These are phyloP conservation scores for Cordyceps fumosorosea DNA, from an alignment of 2,329 filamentous ascomycete species.

Conservation along the genomic window DNA sequence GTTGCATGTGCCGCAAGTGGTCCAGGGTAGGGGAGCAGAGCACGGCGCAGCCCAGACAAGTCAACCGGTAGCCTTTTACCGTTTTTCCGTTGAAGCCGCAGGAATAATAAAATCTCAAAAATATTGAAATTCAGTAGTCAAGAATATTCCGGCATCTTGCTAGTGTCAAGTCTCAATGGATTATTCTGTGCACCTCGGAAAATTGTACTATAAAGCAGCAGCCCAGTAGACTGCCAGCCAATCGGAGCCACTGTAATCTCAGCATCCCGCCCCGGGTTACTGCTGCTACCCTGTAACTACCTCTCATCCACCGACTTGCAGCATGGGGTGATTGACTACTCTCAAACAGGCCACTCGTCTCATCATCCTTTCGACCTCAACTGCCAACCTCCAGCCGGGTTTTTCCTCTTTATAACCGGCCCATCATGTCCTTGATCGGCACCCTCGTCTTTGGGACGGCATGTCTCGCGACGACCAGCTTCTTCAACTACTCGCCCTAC, in stretches of 20 bases:
- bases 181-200: too few species aligned
- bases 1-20: too few species aligned
- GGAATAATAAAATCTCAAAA: too few species aligned
- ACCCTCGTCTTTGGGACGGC: slow-evolving; percentile 23
- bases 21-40: too few species aligned
- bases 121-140: too few species aligned
- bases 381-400: not conserved
- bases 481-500: slow-evolving; percentile 30
- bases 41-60: too few species aligned
- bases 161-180: too few species aligned
- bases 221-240: not conserved
- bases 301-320: not conserved
- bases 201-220: too few species aligned
- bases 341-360: not conserved
- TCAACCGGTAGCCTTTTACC: too few species aligned
- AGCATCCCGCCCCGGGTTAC: slow-evolving; percentile 1
- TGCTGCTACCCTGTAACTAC: not conserved
- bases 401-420: not conserved
- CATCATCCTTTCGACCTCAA: not conserved
- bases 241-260: slow-evolving; percentile 2
- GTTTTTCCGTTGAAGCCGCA: too few species aligned
- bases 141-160: too few species aligned
- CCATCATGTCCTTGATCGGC: slow-evolving; percentile 19
- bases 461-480: slow-evolving; percentile 25
- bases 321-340: not conserved